Evolutionary conservation across 2,329 filamentous ascomycete species (phyloP).

Genomic region (Xylariaceae sp.): DNA sequence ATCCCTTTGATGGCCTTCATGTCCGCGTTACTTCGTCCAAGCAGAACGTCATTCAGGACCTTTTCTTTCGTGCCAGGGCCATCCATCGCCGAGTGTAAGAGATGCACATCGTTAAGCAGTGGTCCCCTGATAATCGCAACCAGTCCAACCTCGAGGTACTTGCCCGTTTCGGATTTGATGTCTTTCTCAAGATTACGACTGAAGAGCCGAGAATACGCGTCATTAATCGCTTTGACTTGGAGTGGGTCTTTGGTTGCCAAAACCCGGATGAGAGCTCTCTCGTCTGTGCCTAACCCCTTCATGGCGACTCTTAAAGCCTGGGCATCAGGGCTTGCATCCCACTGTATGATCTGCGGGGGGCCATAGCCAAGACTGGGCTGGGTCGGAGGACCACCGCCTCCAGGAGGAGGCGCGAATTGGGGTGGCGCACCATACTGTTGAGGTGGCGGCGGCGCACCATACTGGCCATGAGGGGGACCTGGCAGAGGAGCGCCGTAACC

Average conservation of each 20-base stretch:
- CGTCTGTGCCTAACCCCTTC: slow-evolving; percentile 93
- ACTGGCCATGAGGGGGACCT: slow-evolving; percentile 40
- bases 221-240: slow-evolving; percentile 73
- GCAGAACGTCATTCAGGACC: slow-evolving; percentile 84
- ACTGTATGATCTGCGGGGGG: slow-evolving; percentile 71
- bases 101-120: slow-evolving; percentile 75
- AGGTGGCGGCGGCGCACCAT: slow-evolving; percentile 48
- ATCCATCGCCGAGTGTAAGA: slow-evolving; percentile 73
- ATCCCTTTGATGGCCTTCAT: slow-evolving; percentile 82
- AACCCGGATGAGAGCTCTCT: slow-evolving; percentile 74
- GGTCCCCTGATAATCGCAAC: slow-evolving; percentile 81
- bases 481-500: slow-evolving; percentile 45
- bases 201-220: slow-evolving; percentile 69
- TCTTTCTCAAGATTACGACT: slow-evolving; percentile 75
- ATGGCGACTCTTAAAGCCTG: slow-evolving; percentile 79
- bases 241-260: slow-evolving; percentile 78
- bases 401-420: slow-evolving; percentile 34
- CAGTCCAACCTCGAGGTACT: slow-evolving; percentile 77
- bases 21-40: slow-evolving; percentile 86
- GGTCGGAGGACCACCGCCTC: slow-evolving; percentile 56
- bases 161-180: slow-evolving; percentile 77
- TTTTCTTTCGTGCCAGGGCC: slow-evolving; percentile 87
- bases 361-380: slow-evolving; percentile 78
- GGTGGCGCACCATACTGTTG: slow-evolving; percentile 50
- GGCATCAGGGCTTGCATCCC: slow-evolving; percentile 73